Evolutionary conservation across 2,329 filamentous ascomycete species (phyloP).

Genomic region (Fusarium sp.): DNA sequence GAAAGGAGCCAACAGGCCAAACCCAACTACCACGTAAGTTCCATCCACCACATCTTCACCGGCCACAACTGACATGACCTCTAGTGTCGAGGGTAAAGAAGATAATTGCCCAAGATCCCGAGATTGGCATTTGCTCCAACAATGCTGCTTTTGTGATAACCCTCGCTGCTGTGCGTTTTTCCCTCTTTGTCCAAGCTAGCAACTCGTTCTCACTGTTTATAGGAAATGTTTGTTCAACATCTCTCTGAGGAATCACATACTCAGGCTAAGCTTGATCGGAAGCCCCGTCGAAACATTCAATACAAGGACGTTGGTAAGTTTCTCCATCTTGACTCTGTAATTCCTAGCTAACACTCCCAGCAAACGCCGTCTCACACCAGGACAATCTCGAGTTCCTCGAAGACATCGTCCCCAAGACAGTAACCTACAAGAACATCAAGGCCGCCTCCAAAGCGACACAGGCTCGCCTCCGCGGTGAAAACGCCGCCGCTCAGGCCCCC

Average conservation of each 20-base stretch:
- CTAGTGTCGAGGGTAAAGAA: constrained; percentile 94
- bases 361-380: constrained; percentile 82
- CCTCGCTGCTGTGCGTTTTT: constrained; percentile 75
- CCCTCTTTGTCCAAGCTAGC: not conserved
- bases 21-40: constrained; percentile 84
- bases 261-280: constrained; percentile 88
- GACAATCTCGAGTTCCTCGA: constrained; percentile 95
- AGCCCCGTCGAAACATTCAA: constrained; percentile 91
- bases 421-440: constrained; percentile 80
- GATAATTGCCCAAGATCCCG: constrained; percentile 87
- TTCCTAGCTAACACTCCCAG: constrained; percentile 53
- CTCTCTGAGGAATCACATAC: constrained; percentile 84
- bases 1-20: constrained; percentile 83
- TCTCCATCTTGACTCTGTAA: not conserved
- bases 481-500: constrained; percentile 45
- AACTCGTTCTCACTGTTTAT: constrained; percentile 11
- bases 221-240: constrained; percentile 97
- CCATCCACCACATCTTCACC: not conserved
- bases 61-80: constrained; percentile 1
- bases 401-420: constrained; percentile 88
- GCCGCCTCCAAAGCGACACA: constrained; percentile 62
- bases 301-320: constrained; percentile 86
- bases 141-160: constrained; percentile 95
- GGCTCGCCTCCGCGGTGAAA: constrained; percentile 54
- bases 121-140: constrained; percentile 85